Evolutionary conservation across 257 asterid species (phyloP), one percentile per base, ranked within the genome.

Genomic region (Lycium ferocissimum): DNA sequence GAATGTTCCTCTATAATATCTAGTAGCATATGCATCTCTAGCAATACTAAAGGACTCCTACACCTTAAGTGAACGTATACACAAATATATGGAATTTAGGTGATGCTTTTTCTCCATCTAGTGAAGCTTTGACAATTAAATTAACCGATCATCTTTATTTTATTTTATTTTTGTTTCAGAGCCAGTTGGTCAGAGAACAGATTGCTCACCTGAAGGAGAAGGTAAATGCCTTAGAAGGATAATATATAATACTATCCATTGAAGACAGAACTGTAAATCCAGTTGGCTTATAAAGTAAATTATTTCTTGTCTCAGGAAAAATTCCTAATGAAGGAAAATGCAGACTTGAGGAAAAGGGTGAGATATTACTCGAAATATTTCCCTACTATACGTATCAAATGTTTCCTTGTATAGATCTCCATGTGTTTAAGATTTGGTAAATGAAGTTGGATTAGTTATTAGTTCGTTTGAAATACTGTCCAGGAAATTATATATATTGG

Each of bases 261-360:
- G 7, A 22, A 76, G 8, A 7, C 22, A 26, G 57, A 26, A 12
- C 5, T 22, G 13, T 76, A 26, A 53, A 53, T 22, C 9, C 82
- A 51, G 0, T 51, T 76, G 47, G 2, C 9, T 76, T 53, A 76
- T 76, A 76, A 49, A 47, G 33, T 26, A 10, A 17, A 2, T 7
- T 26, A 7, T 66, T 15, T 5, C 5, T 58, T 22, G 43, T 26
- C 47, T 83, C 87, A 92, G 97, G 92, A 88, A 85, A 91, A 84
- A 88, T 69, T 38, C 9, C 86, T 92, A 53, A 67, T 6, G 76
- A 86, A 65, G 82, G 88, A 83, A 87, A 92, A 93, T 85, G 84
- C 86, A 47, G 91, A 89, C 70, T 86, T 93, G 86, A 88, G 62
- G 81, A 82, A 85, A 73, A 88, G 75, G 97, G 95, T 93, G 73